These are phyloP conservation scores for Citeromyces nyonsensis DNA, from an alignment of 805 yeast species.

Conservation along the genomic window DNA sequence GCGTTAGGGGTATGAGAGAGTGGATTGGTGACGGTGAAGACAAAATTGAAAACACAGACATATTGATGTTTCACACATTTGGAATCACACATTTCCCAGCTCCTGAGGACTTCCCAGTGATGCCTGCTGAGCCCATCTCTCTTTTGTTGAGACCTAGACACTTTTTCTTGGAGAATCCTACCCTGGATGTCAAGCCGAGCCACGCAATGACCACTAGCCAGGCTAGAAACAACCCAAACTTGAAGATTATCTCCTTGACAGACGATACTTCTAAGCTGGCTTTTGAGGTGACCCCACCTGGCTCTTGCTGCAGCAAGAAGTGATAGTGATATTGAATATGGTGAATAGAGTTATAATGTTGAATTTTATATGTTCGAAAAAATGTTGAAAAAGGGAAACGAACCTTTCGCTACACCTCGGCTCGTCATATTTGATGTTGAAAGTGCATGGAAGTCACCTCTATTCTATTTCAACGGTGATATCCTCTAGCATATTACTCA, in stretches of 20 bases:
- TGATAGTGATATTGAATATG: not conserved
- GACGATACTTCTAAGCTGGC: conserved; percentile 39
- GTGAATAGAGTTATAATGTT: not conserved
- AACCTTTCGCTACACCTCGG: no score
- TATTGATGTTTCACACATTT: conserved; percentile 66
- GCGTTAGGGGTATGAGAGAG: conserved; percentile 45
- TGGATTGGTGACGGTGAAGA: conserved; percentile 55
- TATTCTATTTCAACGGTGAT: no score
- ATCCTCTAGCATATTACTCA: no score
- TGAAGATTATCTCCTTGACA: conserved; percentile 22
- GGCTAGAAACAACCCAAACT: conserved; percentile 19
- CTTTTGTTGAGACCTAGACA: conserved; percentile 66
- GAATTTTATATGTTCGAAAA: no score
- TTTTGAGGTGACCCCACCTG: conserved; percentile 17
- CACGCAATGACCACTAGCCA: conserved; percentile 30
- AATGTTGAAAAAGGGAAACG: no score
- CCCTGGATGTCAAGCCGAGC: conserved; percentile 59
- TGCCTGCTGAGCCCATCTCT: conserved; percentile 77
- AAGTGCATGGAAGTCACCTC: no score
- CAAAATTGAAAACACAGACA: conserved; percentile 49
- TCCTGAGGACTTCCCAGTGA: conserved; percentile 80
- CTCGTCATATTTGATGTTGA: no score
- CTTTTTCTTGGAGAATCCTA: conserved; percentile 67
- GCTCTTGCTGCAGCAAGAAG: conserved; percentile 11
- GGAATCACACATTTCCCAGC: conserved; percentile 82